Evolutionary conservation across 768 basidiomycete genomes (phyloP).

Genomic region (Rhodosporidiobolus odoratus): DNA sequence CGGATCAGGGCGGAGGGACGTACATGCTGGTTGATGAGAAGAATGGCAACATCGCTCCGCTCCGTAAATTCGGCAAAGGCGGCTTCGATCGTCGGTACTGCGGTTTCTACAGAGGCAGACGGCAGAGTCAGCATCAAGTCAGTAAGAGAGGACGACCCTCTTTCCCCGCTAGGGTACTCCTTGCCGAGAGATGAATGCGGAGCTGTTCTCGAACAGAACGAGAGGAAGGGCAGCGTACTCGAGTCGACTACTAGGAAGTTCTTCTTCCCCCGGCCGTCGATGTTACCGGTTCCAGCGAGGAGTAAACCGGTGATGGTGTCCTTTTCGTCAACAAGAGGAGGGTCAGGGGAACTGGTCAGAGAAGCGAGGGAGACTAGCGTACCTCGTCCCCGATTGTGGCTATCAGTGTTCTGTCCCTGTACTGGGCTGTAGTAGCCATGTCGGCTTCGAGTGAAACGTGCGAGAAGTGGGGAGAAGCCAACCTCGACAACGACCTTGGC

Average conservation of each 20-base stretch:
- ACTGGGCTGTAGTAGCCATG: slow-evolving; percentile 3
- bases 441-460: background rate
- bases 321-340: slow-evolving; percentile 51
- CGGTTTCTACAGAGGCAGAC: slow-evolving; percentile 62
- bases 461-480: background rate
- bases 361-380: slow-evolving; percentile 24
- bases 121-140: background rate
- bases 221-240: slow-evolving; percentile 55
- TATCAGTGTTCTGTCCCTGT: slow-evolving; percentile 67
- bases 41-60: slow-evolving; percentile 88
- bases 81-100: slow-evolving; percentile 79
- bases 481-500: background rate
- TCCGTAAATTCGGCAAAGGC: slow-evolving; percentile 92
- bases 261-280: slow-evolving; percentile 86
- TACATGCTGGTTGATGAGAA: slow-evolving; percentile 98
- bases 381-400: slow-evolving; percentile 99
- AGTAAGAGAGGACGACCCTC: background rate
- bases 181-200: background rate
- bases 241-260: slow-evolving; percentile 93
- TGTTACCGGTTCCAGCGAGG: slow-evolving; percentile 88
- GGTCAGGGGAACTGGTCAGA: background rate
- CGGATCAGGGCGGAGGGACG: slow-evolving; percentile 43
- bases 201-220: background rate
- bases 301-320: slow-evolving; percentile 95
- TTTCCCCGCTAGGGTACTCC: background rate